Percentiles rank a stretch among this genome's conserved stretches.
Conservation (phyloP, 1,284 basidiomycete genomes). For the Trichosporon sp. region DNA sequence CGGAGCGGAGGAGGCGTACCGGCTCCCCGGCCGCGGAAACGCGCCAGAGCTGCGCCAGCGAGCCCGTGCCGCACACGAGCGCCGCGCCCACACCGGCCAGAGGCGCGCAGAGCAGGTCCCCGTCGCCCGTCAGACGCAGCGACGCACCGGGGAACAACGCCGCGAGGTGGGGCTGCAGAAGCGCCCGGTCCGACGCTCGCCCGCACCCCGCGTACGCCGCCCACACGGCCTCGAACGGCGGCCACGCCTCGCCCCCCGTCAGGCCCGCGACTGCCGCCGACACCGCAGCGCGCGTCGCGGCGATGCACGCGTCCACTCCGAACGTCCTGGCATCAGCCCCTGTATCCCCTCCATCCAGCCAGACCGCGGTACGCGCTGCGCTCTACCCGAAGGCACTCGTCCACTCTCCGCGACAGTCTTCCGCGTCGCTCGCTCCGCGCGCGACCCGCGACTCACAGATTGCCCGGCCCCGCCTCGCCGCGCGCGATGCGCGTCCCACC, state of each 20-base stretch:
- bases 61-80: conserved; percentile 21
- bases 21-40: not conserved
- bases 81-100: conserved; percentile 6
- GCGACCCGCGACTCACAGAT: conserved; percentile 11
- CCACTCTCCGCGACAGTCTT: too few species aligned
- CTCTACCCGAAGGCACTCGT: too few species aligned
- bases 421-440: not conserved
- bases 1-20: conserved; percentile 5
- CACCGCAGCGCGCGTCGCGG: conserved; percentile 9
- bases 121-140: conserved; percentile 19
- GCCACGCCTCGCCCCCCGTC: not conserved
- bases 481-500: not conserved
- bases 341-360: not conserved
- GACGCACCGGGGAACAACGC: conserved; percentile 1
- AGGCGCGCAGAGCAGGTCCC: conserved; percentile 18
- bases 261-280: not conserved
- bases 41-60: conserved; percentile 13
- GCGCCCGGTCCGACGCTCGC: conserved; percentile 14
- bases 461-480: conserved; percentile 20
- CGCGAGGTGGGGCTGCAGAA: conserved; percentile 4
- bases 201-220: conserved; percentile 20
- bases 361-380: too few species aligned
- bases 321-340: conserved; percentile 15
- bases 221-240: conserved; percentile 12
- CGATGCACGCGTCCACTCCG: conserved; percentile 13